Conservation (phyloP, 2,329 filamentous ascomycete genomes). For the Rutstroemia sp. region DNA sequence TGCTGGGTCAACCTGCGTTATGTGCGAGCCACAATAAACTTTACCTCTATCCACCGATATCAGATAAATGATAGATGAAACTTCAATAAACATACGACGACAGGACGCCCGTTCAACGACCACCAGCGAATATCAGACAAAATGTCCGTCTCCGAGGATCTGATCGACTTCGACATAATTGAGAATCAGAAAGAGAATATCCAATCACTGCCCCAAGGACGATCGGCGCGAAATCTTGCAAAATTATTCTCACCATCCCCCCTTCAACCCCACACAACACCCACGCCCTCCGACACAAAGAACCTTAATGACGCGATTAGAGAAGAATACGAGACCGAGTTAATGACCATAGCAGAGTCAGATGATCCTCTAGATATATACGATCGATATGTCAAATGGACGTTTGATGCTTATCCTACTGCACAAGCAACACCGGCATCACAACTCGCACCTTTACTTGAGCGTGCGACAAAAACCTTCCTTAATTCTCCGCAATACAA, state of each 20-base stretch:
- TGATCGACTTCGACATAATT: conserved; percentile 81
- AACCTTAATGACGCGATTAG: conserved; percentile 74
- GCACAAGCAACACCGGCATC: conserved; percentile 87
- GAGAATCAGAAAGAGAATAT: conserved; percentile 98
- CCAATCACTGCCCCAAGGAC: conserved; percentile 77
- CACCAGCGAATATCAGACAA: conserved; percentile 18
- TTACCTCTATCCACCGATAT: too few species aligned
- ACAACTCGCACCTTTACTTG: conserved; percentile 80
- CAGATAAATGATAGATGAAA: too few species aligned
- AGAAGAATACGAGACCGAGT: conserved; percentile 78
- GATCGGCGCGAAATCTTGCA: conserved; percentile 84
- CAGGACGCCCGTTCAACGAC: neutral
- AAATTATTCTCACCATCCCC: conserved; percentile 67
- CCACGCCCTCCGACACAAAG: conserved; percentile 64
- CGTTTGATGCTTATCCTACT: conserved; percentile 86
- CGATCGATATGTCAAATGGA: conserved; percentile 97
- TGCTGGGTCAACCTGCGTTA: too few species aligned
- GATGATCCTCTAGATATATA: conserved; percentile 95
- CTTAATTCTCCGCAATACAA: conserved; percentile 81
- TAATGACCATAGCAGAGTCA: conserved; percentile 71
- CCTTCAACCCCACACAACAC: conserved; percentile 49
- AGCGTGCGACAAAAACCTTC: conserved; percentile 88
- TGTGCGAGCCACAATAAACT: too few species aligned
- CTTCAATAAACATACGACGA: neutral
- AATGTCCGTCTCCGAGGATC: conserved; percentile 44